Evolutionary conservation across 2,329 filamentous ascomycete species (phyloP).

Genomic region (Colletotrichum godetiae): DNA sequence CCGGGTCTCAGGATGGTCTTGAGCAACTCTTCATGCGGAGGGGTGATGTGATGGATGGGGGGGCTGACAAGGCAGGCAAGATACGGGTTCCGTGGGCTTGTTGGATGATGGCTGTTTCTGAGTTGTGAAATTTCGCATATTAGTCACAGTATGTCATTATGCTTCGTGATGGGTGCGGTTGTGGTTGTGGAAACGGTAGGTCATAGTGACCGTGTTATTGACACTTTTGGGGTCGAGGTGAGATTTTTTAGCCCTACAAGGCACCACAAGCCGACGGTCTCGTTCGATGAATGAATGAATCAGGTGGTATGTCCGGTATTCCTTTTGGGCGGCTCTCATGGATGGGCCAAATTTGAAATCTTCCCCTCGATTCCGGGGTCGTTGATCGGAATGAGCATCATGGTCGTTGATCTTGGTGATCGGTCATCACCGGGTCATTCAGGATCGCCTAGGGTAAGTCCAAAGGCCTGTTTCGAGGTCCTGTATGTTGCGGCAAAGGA

Average conservation of each 20-base stretch:
- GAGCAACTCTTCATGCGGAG: neutral
- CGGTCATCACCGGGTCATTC: neutral
- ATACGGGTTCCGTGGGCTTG: neutral
- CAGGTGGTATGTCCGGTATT: neutral
- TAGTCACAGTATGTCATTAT: neutral
- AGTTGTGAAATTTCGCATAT: neutral
- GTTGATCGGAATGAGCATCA: neutral
- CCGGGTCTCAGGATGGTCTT: conserved; percentile 34
- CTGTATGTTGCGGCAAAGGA: neutral
- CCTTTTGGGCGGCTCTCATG: too few relatives aligned
- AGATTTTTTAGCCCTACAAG: neutral
- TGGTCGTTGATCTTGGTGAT: neutral
- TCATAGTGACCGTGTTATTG: neutral
- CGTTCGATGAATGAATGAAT: neutral
- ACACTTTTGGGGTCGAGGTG: neutral
- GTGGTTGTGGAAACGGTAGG: neutral
- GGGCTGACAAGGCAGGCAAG: neutral
- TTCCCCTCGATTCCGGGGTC: neutral
- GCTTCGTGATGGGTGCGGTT: neutral
- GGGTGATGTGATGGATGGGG: neutral
- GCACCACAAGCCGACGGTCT: neutral
- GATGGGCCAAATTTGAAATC: neutral
- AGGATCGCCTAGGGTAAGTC: neutral
- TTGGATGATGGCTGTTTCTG: neutral
- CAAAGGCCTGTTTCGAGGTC: neutral